Conservation (phyloP, 768 basidiomycete genomes). For the Psilocybe tampanensis region DNA sequence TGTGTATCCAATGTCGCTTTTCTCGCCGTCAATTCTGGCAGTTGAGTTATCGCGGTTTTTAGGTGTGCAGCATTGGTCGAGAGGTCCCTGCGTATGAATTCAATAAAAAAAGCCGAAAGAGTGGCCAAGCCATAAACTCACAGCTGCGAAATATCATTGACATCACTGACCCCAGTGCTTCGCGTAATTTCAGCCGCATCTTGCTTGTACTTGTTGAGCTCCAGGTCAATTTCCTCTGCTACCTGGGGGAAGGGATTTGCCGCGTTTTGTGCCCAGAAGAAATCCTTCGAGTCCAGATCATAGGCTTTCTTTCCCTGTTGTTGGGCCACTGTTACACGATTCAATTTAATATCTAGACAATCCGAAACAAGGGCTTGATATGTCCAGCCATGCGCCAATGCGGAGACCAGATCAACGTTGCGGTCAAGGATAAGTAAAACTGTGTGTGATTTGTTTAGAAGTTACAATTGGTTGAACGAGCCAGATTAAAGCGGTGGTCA, state of each 20-base stretch:
- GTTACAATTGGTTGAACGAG: not conserved
- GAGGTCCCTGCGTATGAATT: conserved; percentile 61
- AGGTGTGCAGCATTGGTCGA: conserved; percentile 92
- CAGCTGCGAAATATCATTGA: conserved; percentile 95
- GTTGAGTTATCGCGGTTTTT: conserved; percentile 95
- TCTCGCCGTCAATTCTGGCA: conserved; percentile 95
- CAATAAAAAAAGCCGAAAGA: not conserved
- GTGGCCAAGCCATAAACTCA: conserved; percentile 37
- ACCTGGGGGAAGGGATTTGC: conserved; percentile 98
- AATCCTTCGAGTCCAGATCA: conserved; percentile 97
- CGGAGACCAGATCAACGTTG: conserved; percentile 92
- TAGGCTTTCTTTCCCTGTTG: conserved; percentile 80
- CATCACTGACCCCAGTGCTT: conserved; percentile 93
- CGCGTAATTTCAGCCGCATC: conserved; percentile 97
- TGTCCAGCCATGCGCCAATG: conserved; percentile 97
- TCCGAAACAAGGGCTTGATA: conserved; percentile 98
- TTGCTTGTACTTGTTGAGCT: conserved; percentile 90
- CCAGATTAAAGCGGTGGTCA: not conserved
- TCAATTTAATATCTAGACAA: conserved; percentile 95
- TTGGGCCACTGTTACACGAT: conserved; percentile 84
- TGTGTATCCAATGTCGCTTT: conserved; percentile 97
- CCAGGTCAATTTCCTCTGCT: conserved; percentile 93
- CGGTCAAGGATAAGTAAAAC: conserved; percentile 94
- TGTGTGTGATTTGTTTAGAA: conserved; percentile 34
- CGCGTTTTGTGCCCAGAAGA: conserved; percentile 98